Base-by-base conservation (phyloP, 441 rosid species). In the Gossypium davidsonii region DNA sequence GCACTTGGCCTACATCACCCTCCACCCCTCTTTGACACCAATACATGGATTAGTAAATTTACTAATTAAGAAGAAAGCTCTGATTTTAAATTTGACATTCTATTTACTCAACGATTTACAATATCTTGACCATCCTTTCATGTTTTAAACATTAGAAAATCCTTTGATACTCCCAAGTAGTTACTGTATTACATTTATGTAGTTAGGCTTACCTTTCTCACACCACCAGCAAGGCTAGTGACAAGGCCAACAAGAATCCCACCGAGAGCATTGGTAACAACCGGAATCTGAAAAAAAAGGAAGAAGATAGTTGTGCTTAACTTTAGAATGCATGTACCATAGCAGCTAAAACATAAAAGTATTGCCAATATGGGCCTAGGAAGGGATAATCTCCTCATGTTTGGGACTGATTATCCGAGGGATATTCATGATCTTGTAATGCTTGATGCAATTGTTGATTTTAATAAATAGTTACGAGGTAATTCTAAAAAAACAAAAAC, bases 241-340 rank as follows among this genome's bases (percentile, higher is more conserved):
- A 95, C 90, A 23, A 95, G 87, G 67, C 99, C 99, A 74, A 95
- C 99, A 25, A 95, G 98, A 77, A 95, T 95, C 65, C 99, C 99
- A 56, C 98, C 97, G 39, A 95, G 85, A 1, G 99, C 89, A 83
- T 95, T 95, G 67, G 80, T 76, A 73, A 90, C 64, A 64, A 95
- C 88, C 15, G 98, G 98, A 72, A 95, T 85, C 98, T 95, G 87
- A 67, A 81, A 72, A 46, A 10, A 31, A 64, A 10, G 53, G 21
- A 74, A 65, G 44, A 55, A 44, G 2, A 31, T 5, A 14, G 42
- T 26, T 15, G 46, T 3, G 26, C 10, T 48, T 11, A 62, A 17
- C 51, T 46, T 25, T 60, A 5, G 49, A 15, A 62, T 60, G 58
- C 39, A 64, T 20, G 39, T 55, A 49, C 5, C 14, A 74, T 14